Evolutionary conservation across 495 filamentous ascomycete species (phyloP), one percentile per base, ranked within the genome.

Genomic region (Podospora fimiseda): DNA sequence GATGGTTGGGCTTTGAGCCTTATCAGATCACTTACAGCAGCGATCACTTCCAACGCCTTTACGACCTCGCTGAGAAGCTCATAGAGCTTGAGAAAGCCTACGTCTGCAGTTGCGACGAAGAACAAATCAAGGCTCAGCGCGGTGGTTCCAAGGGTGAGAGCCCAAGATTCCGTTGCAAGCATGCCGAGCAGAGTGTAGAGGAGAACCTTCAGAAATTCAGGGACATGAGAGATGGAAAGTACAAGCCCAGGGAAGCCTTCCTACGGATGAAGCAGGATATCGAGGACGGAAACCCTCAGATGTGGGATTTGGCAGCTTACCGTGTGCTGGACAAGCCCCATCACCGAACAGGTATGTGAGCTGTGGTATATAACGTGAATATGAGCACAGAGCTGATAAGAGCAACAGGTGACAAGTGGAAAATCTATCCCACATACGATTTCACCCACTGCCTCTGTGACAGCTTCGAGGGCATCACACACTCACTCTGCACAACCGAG

Each of bases 341-440:
- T 60, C 81, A 85, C 63, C 76, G 85, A 42, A 90, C 90, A 0
- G n/a, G n/a, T n/a, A n/a, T n/a, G n/a, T n/a, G n/a, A n/a, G n/a
- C n/a, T n/a, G n/a, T n/a, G n/a, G n/a, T n/a, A n/a, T n/a, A n/a
- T n/a, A n/a, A n/a, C n/a, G n/a, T n/a, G n/a, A n/a, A n/a, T n/a
- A n/a, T n/a, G n/a, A n/a, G n/a, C n/a, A n/a, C n/a, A n/a, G n/a
- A n/a, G n/a, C n/a, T n/a, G n/a, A n/a, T n/a, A n/a, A n/a, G n/a
- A n/a, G n/a, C n/a, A n/a, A n/a, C n/a, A n/a, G 84, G 82, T 5
- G 68, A 76, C 51, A 78, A 84, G 63, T 95, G 88, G 87, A 80
- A 77, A 59, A 88, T 95, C 42, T 95, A 92, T 58, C 91, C 90
- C 0, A 90, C 90, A 0, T 95, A 96, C 63, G 91, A 95, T 63